A percentile compares a stretch with the other conserved stretches of the same genome.
These are phyloP conservation scores for Apiospora kogelbergensis DNA, from an alignment of 2,329 filamentous ascomycete species.

Conservation along the genomic window DNA sequence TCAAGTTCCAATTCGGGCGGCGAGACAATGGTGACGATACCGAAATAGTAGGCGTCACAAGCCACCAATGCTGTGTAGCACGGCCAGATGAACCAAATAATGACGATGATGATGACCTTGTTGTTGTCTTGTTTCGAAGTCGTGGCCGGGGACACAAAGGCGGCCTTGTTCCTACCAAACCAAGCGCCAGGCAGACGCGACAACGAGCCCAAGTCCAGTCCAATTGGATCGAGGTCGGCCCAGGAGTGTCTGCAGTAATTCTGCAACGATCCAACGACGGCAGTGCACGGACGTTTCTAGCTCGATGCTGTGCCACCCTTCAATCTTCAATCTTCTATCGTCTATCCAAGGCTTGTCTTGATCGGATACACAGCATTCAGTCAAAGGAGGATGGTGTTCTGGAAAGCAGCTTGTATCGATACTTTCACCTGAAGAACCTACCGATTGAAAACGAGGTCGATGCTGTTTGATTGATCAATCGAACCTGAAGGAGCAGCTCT, in stretches of 20 bases:
- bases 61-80: neutral
- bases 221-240: too few relatives aligned
- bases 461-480: too few relatives aligned
- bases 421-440: neutral
- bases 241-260: neutral
- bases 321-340: neutral
- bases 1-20: neutral
- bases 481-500: too few relatives aligned
- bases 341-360: neutral
- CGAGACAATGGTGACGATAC: neutral
- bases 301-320: neutral
- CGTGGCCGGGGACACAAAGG: neutral
- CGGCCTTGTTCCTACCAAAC: neutral
- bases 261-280: too few relatives aligned
- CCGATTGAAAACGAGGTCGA: too few relatives aligned
- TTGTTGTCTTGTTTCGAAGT: neutral
- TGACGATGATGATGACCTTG: neutral
- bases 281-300: neutral
- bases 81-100: neutral
- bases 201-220: neutral
- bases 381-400: neutral
- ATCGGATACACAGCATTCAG: neutral
- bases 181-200: slow-evolving; percentile 1
- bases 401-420: neutral
- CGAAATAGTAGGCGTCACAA: neutral